Evolutionary conservation across 2,329 filamentous ascomycete genomes (phyloP).

Genomic region (Paraphaeosphaeria sporulosa): DNA sequence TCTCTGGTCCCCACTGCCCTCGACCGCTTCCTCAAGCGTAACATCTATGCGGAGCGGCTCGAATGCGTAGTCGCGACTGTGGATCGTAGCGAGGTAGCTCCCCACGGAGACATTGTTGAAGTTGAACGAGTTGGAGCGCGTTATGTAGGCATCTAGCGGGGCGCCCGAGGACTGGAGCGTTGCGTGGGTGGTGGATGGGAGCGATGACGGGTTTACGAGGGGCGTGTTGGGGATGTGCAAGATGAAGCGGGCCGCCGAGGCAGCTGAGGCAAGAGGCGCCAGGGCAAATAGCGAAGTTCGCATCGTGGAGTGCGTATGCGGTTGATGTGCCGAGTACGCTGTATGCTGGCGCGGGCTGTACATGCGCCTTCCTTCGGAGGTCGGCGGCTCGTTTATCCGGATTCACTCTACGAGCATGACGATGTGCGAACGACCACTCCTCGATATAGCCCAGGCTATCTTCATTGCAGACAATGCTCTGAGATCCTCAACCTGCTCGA

Average conservation of each 20-base stretch:
- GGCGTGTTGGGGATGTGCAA: slow-evolving; percentile 60
- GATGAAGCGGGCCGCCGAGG: slow-evolving; percentile 55
- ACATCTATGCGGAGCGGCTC: slow-evolving; percentile 83
- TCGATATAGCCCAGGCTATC: neutral
- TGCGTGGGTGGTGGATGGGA: slow-evolving; percentile 66
- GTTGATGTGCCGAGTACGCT: slow-evolving; percentile 8
- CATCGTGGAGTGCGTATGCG: slow-evolving; percentile 29
- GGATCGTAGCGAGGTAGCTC: slow-evolving; percentile 83
- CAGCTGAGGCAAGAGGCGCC: slow-evolving; percentile 51
- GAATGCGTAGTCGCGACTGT: slow-evolving; percentile 78
- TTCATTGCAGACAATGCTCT: neutral
- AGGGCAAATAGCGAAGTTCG: slow-evolving; percentile 46
- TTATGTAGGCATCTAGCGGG: slow-evolving; percentile 68
- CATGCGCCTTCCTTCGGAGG: slow-evolving; percentile 14
- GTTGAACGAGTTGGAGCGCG: slow-evolving; percentile 73
- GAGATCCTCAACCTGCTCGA: no score
- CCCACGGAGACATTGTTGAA: slow-evolving; percentile 76
- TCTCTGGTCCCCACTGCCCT: slow-evolving; percentile 40
- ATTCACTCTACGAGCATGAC: neutral
- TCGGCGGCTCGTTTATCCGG: slow-evolving; percentile 4
- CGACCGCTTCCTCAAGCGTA: slow-evolving; percentile 34
- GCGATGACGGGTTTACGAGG: slow-evolving; percentile 54
- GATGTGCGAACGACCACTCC: neutral
- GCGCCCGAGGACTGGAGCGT: slow-evolving; percentile 68
- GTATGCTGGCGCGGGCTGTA: slow-evolving; percentile 5